A percentile compares a stretch with the other conserved stretches of the same genome.
Conservation (phyloP, 495 filamentous ascomycete species). For the Evansstolkia leycettana region DNA sequence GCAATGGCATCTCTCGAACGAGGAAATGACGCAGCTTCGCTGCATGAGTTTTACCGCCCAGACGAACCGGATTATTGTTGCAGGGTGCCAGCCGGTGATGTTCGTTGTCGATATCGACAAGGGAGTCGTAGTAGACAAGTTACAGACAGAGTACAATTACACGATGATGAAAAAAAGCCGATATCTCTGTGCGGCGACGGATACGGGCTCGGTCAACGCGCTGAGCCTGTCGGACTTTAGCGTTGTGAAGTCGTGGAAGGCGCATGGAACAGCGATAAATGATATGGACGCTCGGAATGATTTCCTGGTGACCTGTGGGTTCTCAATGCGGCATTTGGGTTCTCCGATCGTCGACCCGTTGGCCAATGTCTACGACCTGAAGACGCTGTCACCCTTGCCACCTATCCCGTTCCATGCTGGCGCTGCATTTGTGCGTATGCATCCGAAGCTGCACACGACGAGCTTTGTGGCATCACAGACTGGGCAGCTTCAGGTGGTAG, state of each 20-base stretch:
- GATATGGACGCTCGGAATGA: constrained; percentile 94
- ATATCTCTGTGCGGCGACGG: constrained; percentile 85
- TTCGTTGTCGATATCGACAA: constrained; percentile 82
- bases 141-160: constrained; percentile 63
- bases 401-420: constrained; percentile 88
- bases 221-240: constrained; percentile 67
- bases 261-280: constrained; percentile 70
- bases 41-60: constrained; percentile 94
- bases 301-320: constrained; percentile 90
- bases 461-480: constrained; percentile 80
- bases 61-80: constrained; percentile 73
- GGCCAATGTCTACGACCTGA: constrained; percentile 89
- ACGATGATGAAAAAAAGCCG: constrained; percentile 82
- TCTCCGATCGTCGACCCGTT: constrained; percentile 69
- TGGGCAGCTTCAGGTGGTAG: constrained; percentile 87
- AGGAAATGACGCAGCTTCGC: constrained; percentile 67
- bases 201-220: constrained; percentile 71
- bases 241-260: constrained; percentile 75
- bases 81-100: constrained; percentile 78
- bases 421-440: constrained; percentile 87
- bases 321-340: constrained; percentile 56
- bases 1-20: constrained; percentile 71
- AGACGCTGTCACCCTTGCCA: constrained; percentile 68
- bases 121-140: constrained; percentile 62
- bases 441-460: constrained; percentile 86